Evolutionary conservation across 1,139 yeast genomes (phyloP).

Genomic region (Geotrichum phurueaensis): DNA sequence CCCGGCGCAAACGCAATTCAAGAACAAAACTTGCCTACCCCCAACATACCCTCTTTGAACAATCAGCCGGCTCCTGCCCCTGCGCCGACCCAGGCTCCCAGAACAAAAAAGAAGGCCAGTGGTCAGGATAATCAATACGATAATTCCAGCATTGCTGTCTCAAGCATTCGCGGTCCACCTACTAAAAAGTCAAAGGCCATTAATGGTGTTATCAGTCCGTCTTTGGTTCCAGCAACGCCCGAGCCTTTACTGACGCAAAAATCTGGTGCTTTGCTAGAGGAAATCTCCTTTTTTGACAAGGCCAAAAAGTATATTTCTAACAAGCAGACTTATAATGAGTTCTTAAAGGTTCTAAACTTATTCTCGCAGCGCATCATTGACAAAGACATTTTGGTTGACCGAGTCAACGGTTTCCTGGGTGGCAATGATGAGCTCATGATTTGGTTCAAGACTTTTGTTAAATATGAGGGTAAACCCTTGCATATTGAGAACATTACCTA

Average conservation of each 20-base stretch:
- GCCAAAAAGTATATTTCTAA: constrained; percentile 86
- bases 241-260: constrained; percentile 51
- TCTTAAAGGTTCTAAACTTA: constrained; percentile 75
- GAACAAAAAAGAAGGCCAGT: constrained; percentile 19
- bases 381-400: constrained; percentile 70
- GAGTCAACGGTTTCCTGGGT: constrained; percentile 82
- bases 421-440: constrained; percentile 69
- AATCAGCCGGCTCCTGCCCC: background rate
- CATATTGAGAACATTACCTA: constrained; percentile 82
- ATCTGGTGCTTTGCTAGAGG: constrained; percentile 60
- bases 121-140: constrained; percentile 10
- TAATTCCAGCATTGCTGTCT: constrained; percentile 36
- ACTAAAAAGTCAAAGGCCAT: constrained; percentile 8
- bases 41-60: background rate
- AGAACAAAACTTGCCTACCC: constrained; percentile 1
- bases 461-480: constrained; percentile 53
- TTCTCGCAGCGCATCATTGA: constrained; percentile 89
- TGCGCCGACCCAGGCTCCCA: constrained; percentile 3
- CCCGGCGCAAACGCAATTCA: background rate
- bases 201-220: constrained; percentile 44
- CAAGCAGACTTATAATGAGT: constrained; percentile 86
- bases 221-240: constrained; percentile 77
- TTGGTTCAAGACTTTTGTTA: constrained; percentile 92
- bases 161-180: constrained; percentile 34
- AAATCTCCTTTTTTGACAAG: constrained; percentile 82